phyloP scores from a whole-genome alignment of 805 yeast genomes.

The Saccharomycopsis fibuligera region DNA sequence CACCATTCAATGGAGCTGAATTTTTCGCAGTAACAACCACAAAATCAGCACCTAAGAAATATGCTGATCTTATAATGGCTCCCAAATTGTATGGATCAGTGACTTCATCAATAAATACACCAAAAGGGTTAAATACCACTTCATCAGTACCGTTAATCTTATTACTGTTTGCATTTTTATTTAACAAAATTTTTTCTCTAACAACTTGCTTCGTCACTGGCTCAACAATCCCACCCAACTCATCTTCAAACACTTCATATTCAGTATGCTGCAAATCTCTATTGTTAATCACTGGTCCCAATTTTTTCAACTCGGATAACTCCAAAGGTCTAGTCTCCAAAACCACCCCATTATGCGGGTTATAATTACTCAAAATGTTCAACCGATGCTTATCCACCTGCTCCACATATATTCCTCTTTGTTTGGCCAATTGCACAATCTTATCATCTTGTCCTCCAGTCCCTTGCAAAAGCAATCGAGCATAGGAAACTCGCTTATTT shows the following conservation, averaged over 20 bases:
- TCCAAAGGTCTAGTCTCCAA: constrained; percentile 15
- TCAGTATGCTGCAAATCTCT: neutral
- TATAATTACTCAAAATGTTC: constrained; percentile 13
- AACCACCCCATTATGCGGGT: constrained; percentile 20
- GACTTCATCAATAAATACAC: constrained; percentile 45
- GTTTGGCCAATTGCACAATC: constrained; percentile 42
- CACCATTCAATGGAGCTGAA: constrained; percentile 68
- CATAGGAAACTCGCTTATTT: constrained; percentile 43
- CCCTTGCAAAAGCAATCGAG: constrained; percentile 44
- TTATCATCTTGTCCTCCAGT: constrained; percentile 31
- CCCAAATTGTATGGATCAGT: constrained; percentile 61
- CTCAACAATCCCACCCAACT: neutral
- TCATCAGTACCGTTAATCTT: neutral
- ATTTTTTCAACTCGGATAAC: neutral
- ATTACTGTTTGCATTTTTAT: neutral
- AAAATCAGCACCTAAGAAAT: constrained; percentile 52
- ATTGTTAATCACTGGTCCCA: constrained; percentile 7
- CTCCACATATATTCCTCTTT: constrained; percentile 28
- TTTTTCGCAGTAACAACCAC: constrained; percentile 44
- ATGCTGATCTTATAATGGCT: constrained; percentile 49
- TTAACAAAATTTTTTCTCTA: neutral
- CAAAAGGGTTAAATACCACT: constrained; percentile 35
- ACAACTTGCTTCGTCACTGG: neutral
- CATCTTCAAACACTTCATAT: neutral
- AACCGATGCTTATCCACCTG: constrained; percentile 23